A percentile compares a stretch with the other conserved stretches of the same genome.
Conservation (phyloP, 2,329 filamentous ascomycete species). For the Colletotrichum cordylinicola region DNA sequence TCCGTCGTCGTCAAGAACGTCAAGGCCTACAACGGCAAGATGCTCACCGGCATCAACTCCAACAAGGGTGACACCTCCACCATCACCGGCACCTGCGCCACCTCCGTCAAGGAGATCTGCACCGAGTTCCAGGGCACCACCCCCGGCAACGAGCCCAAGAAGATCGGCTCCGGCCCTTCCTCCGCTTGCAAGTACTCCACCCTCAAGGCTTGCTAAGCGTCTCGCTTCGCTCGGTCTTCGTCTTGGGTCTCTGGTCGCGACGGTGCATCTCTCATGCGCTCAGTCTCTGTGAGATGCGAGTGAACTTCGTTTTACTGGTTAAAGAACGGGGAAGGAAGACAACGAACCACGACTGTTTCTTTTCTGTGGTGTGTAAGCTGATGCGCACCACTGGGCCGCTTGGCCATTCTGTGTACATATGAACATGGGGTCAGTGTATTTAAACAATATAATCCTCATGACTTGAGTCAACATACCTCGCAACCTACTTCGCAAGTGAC, state of each 20-base stretch:
- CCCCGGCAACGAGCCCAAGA: conserved; percentile 24
- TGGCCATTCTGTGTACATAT: conserved; percentile 20
- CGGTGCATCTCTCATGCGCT: not conserved
- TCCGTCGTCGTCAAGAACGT: conserved; percentile 24
- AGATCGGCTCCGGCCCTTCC: not conserved
- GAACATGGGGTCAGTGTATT: conserved; percentile 11
- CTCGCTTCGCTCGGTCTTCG: not conserved
- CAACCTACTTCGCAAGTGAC: not conserved
- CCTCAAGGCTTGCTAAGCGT: conserved; percentile 22
- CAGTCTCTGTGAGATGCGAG: conserved; percentile 1
- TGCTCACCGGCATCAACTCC: conserved; percentile 25
- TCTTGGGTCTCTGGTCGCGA: not conserved
- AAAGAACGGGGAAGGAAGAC: conserved; percentile 1
- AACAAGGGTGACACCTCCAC: conserved; percentile 23
- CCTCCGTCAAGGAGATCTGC: conserved; percentile 24
- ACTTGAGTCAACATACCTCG: not conserved
- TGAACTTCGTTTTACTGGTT: conserved; percentile 9
- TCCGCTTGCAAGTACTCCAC: conserved; percentile 13
- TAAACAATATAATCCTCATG: conserved; percentile 17
- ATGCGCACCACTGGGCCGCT: conserved; percentile 9
- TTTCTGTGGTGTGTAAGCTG: conserved; percentile 20
- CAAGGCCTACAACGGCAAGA: conserved; percentile 24
- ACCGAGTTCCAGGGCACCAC: conserved; percentile 23
- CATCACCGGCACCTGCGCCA: conserved; percentile 22
- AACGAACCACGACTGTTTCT: not conserved